Conservation (phyloP, 2,329 filamentous ascomycete genomes). For the Verticillium alfalfae region DNA sequence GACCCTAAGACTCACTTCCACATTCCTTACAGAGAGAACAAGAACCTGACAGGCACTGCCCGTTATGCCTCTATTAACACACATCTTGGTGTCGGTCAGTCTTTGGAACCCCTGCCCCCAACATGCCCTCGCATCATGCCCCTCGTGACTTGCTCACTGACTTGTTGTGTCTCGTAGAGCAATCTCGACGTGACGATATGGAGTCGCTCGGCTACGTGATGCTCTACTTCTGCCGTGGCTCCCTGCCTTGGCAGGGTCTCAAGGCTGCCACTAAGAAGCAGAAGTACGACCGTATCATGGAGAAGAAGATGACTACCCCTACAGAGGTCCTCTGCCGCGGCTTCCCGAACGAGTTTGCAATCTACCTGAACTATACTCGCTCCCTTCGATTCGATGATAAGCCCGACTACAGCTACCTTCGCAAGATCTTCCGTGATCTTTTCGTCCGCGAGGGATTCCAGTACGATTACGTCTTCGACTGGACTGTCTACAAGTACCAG, state of each 20-base stretch:
- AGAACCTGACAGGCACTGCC: constrained; percentile 8
- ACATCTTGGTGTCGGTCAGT: constrained; percentile 13
- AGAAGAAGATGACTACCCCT: constrained; percentile 40
- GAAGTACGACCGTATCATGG: constrained; percentile 38
- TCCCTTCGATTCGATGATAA: constrained; percentile 70
- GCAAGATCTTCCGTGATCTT: constrained; percentile 69
- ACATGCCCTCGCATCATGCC: background rate
- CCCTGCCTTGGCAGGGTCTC: constrained; percentile 67
- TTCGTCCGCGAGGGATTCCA: constrained; percentile 69
- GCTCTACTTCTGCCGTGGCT: constrained; percentile 71
- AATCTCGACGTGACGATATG: constrained; percentile 70
- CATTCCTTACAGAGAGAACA: constrained; percentile 74
- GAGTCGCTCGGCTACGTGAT: constrained; percentile 70
- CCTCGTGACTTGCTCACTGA: background rate
- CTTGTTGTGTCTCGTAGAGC: constrained; percentile 38
- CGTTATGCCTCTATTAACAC: constrained; percentile 15
- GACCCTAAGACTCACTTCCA: constrained; percentile 99
- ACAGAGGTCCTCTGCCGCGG: constrained; percentile 68
- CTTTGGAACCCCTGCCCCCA: background rate
- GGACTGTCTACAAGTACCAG: constrained; percentile 99
- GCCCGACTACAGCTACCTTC: constrained; percentile 70
- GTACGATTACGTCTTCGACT: constrained; percentile 75
- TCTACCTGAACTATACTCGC: constrained; percentile 71
- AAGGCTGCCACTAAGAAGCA: constrained; percentile 69
- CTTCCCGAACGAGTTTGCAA: constrained; percentile 70